Conservation (phyloP, 2,329 filamentous ascomycete species). For the Arthrobotrys sphaeroides region DNA sequence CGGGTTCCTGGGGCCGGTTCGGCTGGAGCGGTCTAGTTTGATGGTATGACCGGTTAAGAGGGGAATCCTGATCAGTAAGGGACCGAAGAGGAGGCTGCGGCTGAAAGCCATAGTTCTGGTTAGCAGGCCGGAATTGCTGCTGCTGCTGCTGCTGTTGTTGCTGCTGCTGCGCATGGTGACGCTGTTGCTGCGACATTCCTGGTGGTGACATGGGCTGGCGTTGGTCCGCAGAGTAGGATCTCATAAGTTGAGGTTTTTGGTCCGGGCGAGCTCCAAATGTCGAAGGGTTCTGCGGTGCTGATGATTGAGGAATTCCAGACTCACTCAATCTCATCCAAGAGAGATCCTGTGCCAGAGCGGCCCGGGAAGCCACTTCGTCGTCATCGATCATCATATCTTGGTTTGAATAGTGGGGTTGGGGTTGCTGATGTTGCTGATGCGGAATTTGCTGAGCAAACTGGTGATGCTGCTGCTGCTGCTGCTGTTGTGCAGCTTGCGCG, state of each 20-base stretch:
- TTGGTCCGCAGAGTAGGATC: conserved; percentile 47
- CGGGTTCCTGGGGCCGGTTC: conserved; percentile 26
- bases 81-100: conserved; percentile 42
- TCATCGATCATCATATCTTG: conserved; percentile 57
- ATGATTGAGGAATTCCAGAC: conserved; percentile 27
- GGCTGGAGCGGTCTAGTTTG: conserved; percentile 40
- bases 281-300: conserved; percentile 27
- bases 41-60: conserved; percentile 41
- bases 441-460: conserved; percentile 28
- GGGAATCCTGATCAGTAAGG: conserved; percentile 45
- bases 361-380: conserved; percentile 57
- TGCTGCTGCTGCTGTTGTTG: conserved; percentile 37
- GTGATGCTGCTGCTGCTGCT: conserved; percentile 48
- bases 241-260: conserved; percentile 45
- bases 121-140: conserved; percentile 44
- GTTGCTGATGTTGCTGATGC: conserved; percentile 56
- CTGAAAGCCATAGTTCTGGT: conserved; percentile 49
- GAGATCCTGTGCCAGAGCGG: conserved; percentile 59
- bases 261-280: conserved; percentile 39
- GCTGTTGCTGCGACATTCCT: conserved; percentile 41
- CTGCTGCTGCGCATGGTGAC: conserved; percentile 26
- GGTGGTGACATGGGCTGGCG: conserved; percentile 38
- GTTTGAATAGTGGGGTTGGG: conserved; percentile 31
- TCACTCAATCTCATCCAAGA: conserved; percentile 59
- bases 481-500: conserved; percentile 53